A percentile compares a stretch with the other conserved stretches of the same genome.
Evolutionary conservation across 1,139 yeast species (phyloP).

Genomic region (Scheffersomyces quercinus): DNA sequence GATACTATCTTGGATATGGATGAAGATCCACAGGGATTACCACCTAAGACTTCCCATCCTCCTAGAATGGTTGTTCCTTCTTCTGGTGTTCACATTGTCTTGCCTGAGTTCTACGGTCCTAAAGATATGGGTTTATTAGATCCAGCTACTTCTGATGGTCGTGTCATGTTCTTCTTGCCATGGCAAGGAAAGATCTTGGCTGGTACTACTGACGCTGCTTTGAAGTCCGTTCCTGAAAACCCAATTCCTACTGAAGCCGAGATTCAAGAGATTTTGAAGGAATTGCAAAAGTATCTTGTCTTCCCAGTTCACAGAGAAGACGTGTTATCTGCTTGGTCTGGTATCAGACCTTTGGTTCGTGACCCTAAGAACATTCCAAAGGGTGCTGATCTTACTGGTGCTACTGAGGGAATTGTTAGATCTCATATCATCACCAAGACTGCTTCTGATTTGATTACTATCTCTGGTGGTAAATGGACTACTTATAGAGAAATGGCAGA

Average conservation of each 20-base stretch:
- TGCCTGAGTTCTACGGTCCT: constrained; percentile 93
- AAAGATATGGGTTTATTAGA: constrained; percentile 85
- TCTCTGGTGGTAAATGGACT: constrained; percentile 98
- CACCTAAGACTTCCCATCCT: constrained; percentile 49
- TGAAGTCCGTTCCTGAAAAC: constrained; percentile 72
- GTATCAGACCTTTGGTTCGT: constrained; percentile 91
- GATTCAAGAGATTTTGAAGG: constrained; percentile 83
- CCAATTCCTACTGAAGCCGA: constrained; percentile 91
- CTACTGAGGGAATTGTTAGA: constrained; percentile 85
- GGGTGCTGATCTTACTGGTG: constrained; percentile 41
- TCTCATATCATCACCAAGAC: constrained; percentile 80
- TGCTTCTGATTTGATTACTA: constrained; percentile 75
- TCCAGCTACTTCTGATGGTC: constrained; percentile 91
- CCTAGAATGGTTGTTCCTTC: constrained; percentile 91
- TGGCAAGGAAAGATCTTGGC: constrained; percentile 98
- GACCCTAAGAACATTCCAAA: constrained; percentile 69
- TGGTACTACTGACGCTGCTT: constrained; percentile 91
- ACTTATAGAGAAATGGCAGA: constrained; percentile 98
- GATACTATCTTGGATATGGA: constrained; percentile 88
- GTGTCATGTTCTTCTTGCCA: constrained; percentile 95
- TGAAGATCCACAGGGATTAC: constrained; percentile 63
- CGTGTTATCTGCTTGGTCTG: constrained; percentile 95
- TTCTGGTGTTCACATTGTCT: constrained; percentile 88
- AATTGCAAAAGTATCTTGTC: constrained; percentile 84
- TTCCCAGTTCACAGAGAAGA: constrained; percentile 89